Base-by-base conservation (phyloP, 768 basidiomycete species). In the Mycena filopes region DNA sequence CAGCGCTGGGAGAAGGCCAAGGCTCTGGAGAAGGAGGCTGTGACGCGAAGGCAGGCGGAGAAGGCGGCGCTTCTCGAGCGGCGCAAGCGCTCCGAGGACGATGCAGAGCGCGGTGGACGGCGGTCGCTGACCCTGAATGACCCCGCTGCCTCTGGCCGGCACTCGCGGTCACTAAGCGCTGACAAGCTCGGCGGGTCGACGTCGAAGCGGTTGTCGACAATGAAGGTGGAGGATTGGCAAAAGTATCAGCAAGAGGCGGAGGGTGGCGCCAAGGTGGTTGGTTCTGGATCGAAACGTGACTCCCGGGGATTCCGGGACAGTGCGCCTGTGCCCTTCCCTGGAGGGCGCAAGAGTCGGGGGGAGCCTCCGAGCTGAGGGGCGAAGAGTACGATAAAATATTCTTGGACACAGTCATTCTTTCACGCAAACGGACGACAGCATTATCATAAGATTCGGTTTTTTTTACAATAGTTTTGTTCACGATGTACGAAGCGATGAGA, bases 191-290 rank as follows among this genome's bases (percentile, higher is more conserved):
- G 73, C 15, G 74, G 70, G 18, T 73, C 79, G 29, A 80, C 86
- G 38, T 87, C 89, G 46, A 87, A 86, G 70, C 86, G 91, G 49
- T 75, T 89, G 75, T 93, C 92, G 43, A 87, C 84, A 73, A 76
- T 94, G 81, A 93, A 93, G 74, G 93, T 94, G 42, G 91, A 93
- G 75, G 93, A 93, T 73, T 94, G 93, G 93, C 89, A 92, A 76
- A 85, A 86, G 67, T 84, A 88, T 70, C 93, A 94, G 73, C 81
- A 86, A 55, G 84, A 87, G 47, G 77, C 76, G 60, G 79, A 79
- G 55, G 31, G n/a, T 18, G 50, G 59, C 3, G 41, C 43, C 9
- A 71, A 71, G 65, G 68, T 63, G 11, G 36, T 38, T 38, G 68
- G 66, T 28, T 71, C 74, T 47, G 66, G 69, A 16, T 74, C 74